phyloP scores from a whole-genome alignment of 345 rosid genomes.

The Eucalyptus grandis region DNA sequence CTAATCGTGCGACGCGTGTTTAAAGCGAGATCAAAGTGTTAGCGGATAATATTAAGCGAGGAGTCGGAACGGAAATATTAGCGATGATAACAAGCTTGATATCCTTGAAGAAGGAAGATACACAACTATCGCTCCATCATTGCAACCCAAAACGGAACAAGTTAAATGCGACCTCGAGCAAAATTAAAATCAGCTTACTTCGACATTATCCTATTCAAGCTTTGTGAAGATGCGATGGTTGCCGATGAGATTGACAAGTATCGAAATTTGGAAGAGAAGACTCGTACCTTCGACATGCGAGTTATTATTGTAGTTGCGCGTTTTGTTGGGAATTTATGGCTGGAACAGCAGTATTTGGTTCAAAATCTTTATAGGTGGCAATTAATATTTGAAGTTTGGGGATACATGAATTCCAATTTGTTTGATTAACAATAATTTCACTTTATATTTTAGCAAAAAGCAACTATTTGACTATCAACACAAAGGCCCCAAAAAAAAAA shows the following conservation, averaged over 20 bases:
- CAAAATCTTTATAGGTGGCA: background rate
- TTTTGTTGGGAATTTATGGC: background rate
- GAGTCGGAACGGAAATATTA: no score
- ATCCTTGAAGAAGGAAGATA: background rate
- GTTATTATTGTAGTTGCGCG: background rate
- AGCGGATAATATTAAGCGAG: no score
- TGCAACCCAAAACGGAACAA: background rate
- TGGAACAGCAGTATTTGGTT: background rate
- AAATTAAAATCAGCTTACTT: background rate
- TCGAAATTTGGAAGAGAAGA: background rate
- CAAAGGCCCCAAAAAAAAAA: background rate
- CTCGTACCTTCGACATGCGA: background rate
- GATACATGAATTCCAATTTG: background rate
- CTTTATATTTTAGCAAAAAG: background rate
- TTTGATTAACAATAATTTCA: background rate
- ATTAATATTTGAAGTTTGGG: background rate
- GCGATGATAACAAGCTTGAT: no score
- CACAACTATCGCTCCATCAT: background rate
- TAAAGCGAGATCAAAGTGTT: no score
- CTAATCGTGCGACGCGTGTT: fast-evolving
- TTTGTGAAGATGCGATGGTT: background rate
- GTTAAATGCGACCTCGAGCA: background rate
- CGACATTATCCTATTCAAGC: background rate
- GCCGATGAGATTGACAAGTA: background rate
- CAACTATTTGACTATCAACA: background rate